These are phyloP conservation scores for Vitellaria paradoxa DNA, from an alignment of 179 eudicot species.

Conservation along the genomic window DNA sequence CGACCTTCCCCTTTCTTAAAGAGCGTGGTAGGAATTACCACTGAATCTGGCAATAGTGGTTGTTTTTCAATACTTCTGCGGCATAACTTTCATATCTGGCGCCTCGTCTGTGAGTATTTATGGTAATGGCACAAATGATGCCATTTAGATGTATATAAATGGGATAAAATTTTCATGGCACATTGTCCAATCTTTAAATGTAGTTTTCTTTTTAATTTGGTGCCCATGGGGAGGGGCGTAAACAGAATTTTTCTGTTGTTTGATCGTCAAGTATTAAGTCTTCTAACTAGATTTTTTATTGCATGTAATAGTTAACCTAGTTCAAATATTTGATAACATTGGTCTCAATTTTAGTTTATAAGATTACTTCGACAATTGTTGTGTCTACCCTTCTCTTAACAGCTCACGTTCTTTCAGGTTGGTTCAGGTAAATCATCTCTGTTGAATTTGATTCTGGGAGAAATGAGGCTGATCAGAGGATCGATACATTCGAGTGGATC, in stretches of 20 bases:
- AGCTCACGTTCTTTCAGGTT: slow-evolving; percentile 47
- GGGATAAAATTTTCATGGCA: no score
- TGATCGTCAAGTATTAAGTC: not conserved
- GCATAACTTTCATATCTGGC: not conserved
- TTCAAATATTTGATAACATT: not conserved
- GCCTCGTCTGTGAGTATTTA: not conserved
- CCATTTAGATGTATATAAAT: no score
- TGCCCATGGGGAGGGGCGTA: no score
- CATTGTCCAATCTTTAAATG: no score
- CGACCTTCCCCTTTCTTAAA: not conserved
- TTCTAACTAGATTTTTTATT: not conserved
- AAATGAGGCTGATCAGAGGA: slow-evolving; percentile 67
- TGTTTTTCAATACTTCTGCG: not conserved
- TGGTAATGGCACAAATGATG: no score
- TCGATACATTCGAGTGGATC: slow-evolving; percentile 56
- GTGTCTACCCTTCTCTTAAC: not conserved
- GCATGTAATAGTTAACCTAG: not conserved
- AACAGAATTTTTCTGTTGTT: not conserved
- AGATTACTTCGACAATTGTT: not conserved
- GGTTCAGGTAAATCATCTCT: slow-evolving; percentile 98
- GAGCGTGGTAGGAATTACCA: not conserved
- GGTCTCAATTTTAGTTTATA: not conserved
- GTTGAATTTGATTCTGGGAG: slow-evolving; percentile 68
- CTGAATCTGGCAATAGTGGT: not conserved
- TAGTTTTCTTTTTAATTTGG: no score